Evolutionary conservation across 148 eudicot genomes (phyloP).

Genomic region (Chenopodium formosanum): DNA sequence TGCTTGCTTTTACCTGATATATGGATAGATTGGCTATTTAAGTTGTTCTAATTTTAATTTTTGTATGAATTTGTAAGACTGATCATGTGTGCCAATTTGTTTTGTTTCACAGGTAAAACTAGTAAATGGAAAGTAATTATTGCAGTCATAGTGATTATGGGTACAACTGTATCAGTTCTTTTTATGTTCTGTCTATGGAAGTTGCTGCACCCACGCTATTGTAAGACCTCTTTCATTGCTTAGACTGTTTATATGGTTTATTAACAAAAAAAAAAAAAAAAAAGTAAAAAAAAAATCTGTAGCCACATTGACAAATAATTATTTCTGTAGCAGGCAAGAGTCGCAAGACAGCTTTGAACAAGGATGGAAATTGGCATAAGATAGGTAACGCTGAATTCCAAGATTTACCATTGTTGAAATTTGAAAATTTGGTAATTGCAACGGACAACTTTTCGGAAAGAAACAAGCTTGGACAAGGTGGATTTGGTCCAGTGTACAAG

Average conservation of each 20-base stretch:
- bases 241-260: not conserved
- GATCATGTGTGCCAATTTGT: not conserved
- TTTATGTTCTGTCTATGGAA: conserved; percentile 11
- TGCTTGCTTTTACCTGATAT: not conserved
- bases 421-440: conserved; percentile 39
- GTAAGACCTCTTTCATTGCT: conserved; percentile 9
- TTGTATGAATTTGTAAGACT: not conserved
- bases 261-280: not conserved
- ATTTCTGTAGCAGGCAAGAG: conserved; percentile 12
- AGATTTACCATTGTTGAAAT: conserved; percentile 41
- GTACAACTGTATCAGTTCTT: conserved; percentile 4
- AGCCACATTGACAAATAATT: not conserved
- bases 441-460: conserved; percentile 33
- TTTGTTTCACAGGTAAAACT: conserved; percentile 15
- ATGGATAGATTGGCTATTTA: not conserved
- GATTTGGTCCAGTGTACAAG: conserved; percentile 54
- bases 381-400: conserved; percentile 14
- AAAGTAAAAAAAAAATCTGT: not conserved
- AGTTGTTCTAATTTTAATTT: not conserved
- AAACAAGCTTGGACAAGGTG: conserved; percentile 55
- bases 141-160: conserved; percentile 16
- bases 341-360: too few relatives aligned
- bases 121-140: conserved; percentile 17
- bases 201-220: conserved; percentile 18
- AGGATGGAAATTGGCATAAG: not conserved